Conservation (phyloP, 1,284 basidiomycete species). For the Peniophora sp. region DNA sequence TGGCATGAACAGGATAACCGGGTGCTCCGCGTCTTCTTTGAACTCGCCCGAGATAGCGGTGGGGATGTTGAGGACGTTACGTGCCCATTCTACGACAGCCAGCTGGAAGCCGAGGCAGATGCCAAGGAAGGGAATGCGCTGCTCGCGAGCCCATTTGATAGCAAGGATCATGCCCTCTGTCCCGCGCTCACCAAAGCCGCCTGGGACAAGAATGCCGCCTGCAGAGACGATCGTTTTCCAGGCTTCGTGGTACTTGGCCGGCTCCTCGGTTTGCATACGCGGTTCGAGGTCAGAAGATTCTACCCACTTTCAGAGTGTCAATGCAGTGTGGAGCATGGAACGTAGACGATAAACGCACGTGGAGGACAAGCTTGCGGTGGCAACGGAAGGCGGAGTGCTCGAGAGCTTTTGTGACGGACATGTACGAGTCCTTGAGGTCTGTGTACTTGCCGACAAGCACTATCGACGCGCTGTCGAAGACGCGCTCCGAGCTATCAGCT, state of each 20-base stretch:
- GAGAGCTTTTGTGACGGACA: conserved; percentile 95
- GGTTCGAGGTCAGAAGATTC: conserved; percentile 93
- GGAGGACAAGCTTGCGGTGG: conserved; percentile 73
- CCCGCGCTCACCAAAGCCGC: conserved; percentile 90
- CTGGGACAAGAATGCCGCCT: conserved; percentile 88
- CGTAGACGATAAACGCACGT: conserved; percentile 37
- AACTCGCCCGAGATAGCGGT: conserved; percentile 91
- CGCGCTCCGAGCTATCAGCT: conserved; percentile 69
- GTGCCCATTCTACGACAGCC: conserved; percentile 92
- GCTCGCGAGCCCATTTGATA: conserved; percentile 94
- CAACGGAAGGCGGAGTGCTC: conserved; percentile 96
- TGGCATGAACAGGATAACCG: conserved; percentile 96
- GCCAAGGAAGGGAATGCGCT: conserved; percentile 91
- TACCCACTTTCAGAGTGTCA: conserved; percentile 68
- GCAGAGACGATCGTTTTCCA: conserved; percentile 92
- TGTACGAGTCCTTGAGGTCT: conserved; percentile 95
- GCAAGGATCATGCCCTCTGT: conserved; percentile 98
- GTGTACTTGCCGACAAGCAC: conserved; percentile 98
- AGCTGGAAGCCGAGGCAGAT: conserved; percentile 99
- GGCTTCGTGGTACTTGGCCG: conserved; percentile 92
- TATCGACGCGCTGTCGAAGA: conserved; percentile 89
- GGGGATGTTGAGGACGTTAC: conserved; percentile 74
- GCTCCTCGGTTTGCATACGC: conserved; percentile 68
- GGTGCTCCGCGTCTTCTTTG: conserved; percentile 47
- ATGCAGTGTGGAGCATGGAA: conserved; percentile 5